Percentiles rank a stretch among this genome's conserved stretches.
Evolutionary conservation across 352 stramenopile genomes (phyloP).

Genomic region (Phytophthora cactorum): DNA sequence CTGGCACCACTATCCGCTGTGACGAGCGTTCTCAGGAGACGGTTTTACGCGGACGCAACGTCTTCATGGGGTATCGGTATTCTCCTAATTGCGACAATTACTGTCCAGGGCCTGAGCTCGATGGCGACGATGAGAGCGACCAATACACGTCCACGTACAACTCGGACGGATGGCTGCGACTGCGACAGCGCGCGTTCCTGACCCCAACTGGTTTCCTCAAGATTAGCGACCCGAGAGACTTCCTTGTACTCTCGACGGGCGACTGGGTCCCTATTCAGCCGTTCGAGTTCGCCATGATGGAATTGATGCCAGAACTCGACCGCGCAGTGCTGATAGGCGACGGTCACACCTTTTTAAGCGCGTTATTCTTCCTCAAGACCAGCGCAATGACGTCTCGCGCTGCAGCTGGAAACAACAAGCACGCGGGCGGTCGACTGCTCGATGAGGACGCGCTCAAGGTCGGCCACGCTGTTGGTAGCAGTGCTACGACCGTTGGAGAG

Average conservation of each 20-base stretch:
- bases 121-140: slow-evolving; percentile 21
- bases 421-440: slow-evolving; percentile 27
- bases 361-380: slow-evolving; percentile 83
- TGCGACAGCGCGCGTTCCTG: slow-evolving; percentile 65
- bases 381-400: slow-evolving; percentile 16
- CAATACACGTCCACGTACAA: slow-evolving; percentile 24
- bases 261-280: slow-evolving; percentile 75
- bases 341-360: slow-evolving; percentile 71
- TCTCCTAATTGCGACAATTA: slow-evolving; percentile 1
- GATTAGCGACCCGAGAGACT: slow-evolving; percentile 71
- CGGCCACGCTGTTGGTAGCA: slow-evolving; percentile 39
- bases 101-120: slow-evolving; percentile 8
- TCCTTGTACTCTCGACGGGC: slow-evolving; percentile 75
- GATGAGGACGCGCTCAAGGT: slow-evolving; percentile 60
- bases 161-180: slow-evolving; percentile 58
- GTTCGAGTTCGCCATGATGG: slow-evolving; percentile 60
- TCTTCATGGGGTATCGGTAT: slow-evolving; percentile 73
- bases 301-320: slow-evolving; percentile 62
- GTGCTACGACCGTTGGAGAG: slow-evolving; percentile 59
- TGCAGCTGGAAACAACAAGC: slow-evolving; percentile 28
- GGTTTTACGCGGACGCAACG: slow-evolving; percentile 69
- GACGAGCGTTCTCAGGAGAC: slow-evolving; percentile 72
- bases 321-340: slow-evolving; percentile 76
- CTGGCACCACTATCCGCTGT: slow-evolving; percentile 62
- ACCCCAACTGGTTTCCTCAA: slow-evolving; percentile 78